Evolutionary conservation across 2,329 filamentous ascomycete species (phyloP), one percentile per base, ranked within the genome.

Genomic region (Epichloe amarillans): DNA sequence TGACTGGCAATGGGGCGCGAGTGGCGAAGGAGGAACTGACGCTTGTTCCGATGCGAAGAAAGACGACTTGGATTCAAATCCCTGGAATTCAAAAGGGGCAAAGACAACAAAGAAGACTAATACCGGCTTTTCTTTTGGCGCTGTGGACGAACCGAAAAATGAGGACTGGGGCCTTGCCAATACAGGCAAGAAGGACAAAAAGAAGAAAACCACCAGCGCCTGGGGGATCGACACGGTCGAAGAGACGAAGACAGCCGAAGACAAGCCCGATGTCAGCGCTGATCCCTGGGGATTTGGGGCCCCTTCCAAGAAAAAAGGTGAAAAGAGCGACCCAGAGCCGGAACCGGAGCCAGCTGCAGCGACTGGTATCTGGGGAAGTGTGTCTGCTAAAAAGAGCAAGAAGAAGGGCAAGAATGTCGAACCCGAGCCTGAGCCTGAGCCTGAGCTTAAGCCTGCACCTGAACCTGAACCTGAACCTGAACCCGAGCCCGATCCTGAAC

Each of bases 81-180:
- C 76, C 14, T 80, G 77, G 78, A 67, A 67, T 56, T 57, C 68
- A 53, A 66, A 72, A 50, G 62, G 63, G 12, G 59, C 64, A 5
- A 79, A 77, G 54, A 61, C 74, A n/a, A 79, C 76, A 61, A 78
- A 75, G 58, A 75, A 75, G 62, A 67, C 59, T 35, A 72, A 69
- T 47, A 62, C 66, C 1, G 63, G 61, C 5, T 69, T 76, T 51
- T 64, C 68, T n/a, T 79, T 80, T 53, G 74, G 72, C 21, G 59
- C 63, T n/a, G 58, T 73, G 21, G 73, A 69, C 50, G 69, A 68
- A 41, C 12, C 68, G 46, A 61, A 62, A 41, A 60, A 64, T 2
- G 65, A 65, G 17, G 62, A 56, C 26, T 61, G 64, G 53, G 62
- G 61, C 26, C 64, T 67, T 42, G 54, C 58, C 19, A 41, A 57